Conservation (phyloP, 1,284 basidiomycete genomes). For the Malassezia restricta region DNA sequence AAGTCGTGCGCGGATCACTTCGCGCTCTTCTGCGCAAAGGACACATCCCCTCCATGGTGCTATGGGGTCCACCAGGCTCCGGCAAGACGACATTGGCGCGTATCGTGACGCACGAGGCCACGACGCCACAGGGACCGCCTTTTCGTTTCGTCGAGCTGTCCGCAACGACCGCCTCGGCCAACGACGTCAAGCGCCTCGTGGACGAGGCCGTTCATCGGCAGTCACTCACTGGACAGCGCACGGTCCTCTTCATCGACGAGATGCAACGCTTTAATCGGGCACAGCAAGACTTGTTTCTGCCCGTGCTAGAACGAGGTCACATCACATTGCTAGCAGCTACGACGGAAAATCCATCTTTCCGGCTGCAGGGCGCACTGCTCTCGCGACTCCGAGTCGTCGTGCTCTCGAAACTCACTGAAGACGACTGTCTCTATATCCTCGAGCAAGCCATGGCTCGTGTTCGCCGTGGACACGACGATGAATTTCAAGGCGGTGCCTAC, state of each 20-base stretch:
- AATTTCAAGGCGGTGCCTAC: conserved; percentile 50
- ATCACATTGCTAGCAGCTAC: conserved; percentile 65
- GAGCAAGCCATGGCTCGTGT: conserved; percentile 20
- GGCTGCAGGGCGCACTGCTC: conserved; percentile 56
- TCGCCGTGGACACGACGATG: conserved; percentile 47
- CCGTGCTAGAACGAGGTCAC: conserved; percentile 23
- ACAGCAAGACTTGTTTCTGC: conserved; percentile 55
- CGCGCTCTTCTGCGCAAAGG: conserved; percentile 29
- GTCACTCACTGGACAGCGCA: conserved; percentile 59
- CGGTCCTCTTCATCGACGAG: conserved; percentile 70
- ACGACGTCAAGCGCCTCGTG: conserved; percentile 65
- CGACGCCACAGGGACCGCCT: conserved; percentile 35
- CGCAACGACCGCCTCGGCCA: conserved; percentile 54
- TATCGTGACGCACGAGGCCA: conserved; percentile 55
- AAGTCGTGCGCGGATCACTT: conserved; percentile 32
- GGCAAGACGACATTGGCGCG: conserved; percentile 72
- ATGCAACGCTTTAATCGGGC: conserved; percentile 69
- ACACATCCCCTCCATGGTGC: conserved; percentile 33
- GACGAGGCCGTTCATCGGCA: conserved; percentile 67
- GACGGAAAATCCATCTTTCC: conserved; percentile 85
- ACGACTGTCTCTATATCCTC: conserved; percentile 28
- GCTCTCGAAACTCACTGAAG: conserved; percentile 27
- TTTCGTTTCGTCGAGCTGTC: conserved; percentile 42
- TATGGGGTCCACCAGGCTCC: conserved; percentile 43
- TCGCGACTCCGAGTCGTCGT: conserved; percentile 60